Conservation (phyloP, 2,329 filamentous ascomycete genomes). For the Colletotrichum spaethianum region DNA sequence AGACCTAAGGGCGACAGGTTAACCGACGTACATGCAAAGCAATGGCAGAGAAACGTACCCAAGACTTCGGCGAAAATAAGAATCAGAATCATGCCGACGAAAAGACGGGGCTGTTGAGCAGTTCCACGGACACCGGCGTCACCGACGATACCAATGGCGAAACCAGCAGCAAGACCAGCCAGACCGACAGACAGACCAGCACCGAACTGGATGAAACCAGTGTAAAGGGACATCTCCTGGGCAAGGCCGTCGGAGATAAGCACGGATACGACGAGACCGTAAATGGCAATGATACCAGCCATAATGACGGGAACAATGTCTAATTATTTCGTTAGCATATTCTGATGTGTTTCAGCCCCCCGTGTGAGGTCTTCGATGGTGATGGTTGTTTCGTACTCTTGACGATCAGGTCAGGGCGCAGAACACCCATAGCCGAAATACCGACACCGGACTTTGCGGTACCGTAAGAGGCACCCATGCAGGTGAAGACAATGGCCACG, state of each 20-base stretch:
- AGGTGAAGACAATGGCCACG: constrained; percentile 96
- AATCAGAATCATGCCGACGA: constrained; percentile 98
- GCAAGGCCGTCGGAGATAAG: constrained; percentile 85
- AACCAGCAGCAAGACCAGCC: constrained; percentile 86
- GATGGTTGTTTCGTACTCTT: constrained; percentile 81
- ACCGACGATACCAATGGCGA: constrained; percentile 90
- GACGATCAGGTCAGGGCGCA: constrained; percentile 97
- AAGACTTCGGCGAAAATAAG: constrained; percentile 99
- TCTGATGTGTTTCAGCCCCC: not conserved
- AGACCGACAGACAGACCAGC: constrained; percentile 87
- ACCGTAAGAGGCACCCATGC: constrained; percentile 96
- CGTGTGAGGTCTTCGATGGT: not conserved
- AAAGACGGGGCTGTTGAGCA: constrained; percentile 86
- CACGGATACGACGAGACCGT: constrained; percentile 90
- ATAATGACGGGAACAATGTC: constrained; percentile 99
- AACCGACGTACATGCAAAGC: not conserved
- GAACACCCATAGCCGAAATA: constrained; percentile 98
- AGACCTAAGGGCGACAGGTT: constrained; percentile 76
- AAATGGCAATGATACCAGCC: constrained; percentile 99
- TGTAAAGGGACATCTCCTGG: constrained; percentile 82
- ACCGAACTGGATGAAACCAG: constrained; percentile 88
- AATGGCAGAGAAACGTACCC: constrained; percentile 71
- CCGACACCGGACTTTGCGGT: constrained; percentile 99
- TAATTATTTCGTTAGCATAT: constrained; percentile 55
- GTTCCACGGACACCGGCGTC: constrained; percentile 91